Base-by-base conservation (phyloP, 306 rosid genomes). In the Trifolium repens region DNA sequence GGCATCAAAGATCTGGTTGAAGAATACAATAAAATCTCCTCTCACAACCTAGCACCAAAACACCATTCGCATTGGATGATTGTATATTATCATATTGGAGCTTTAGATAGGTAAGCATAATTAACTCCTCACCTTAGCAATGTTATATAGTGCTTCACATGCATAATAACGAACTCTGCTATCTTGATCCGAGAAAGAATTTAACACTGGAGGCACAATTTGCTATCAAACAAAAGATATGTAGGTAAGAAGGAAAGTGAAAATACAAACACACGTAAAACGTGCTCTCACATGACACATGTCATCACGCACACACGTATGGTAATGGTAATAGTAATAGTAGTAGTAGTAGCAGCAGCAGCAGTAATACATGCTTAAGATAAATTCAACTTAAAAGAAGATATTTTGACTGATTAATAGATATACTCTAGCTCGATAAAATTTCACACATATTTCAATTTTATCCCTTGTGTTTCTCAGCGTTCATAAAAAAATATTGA, bases 161-260 rank as follows among this genome's bases (percentile, higher is more conserved):
- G 99, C 99, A 87, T 94, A 92, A 85, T 94, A 94, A 19, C 99
- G 99, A 72, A 94, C 99, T 84, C 97, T 90, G 88, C 99, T 88
- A 75, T 94, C 99, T 90, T 94, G 99, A 81, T 94, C 99, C n/a
- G 91, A 84, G 83, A 94, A 94, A 67, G 99, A 92, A 79, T 61
- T 74, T 62, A 94, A 87, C 70, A 94, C 99, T 42, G 99, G 97
- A 15, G 92, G 97, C 80, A 94, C 99, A 68, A 94, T 92, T 89
- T 85, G 93, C 99, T 94, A 96, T 59, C 74, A 88, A 34, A 80
- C 35, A 73, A 73, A 81, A 71, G n/a, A 75, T 50, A 55, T 60
- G 39, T 57, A 61, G 62, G 67, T 84, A 55, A 80, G 78, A 30
- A 68, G 30, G 22, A 8, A 47, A 61, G 65, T 34, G 73, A 74